Base-by-base conservation (phyloP, 129 eudicot species). In the Chrysanthemum makinoi region DNA sequence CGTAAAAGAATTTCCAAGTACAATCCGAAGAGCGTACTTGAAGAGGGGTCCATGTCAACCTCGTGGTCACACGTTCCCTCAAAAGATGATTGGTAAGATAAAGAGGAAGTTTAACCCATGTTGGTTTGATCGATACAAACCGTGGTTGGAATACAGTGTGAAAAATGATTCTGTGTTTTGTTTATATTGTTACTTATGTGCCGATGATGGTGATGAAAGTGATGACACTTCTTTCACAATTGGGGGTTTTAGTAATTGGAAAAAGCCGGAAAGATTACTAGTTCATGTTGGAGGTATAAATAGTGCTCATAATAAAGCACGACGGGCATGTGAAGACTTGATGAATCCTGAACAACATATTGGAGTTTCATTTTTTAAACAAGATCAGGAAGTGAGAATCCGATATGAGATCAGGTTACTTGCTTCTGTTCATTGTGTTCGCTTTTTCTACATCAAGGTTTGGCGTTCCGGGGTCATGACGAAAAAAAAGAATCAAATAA, bases 161-260 rank as follows among this genome's bases (percentile, higher is more conserved):
- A 19, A 19, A 3, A 13, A 19, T 6, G 69, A 65, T 65, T 54
- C 1, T n/a, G 53, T 30, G n/a, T 65, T 64, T 33, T 64, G 69
- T 33, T 64, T 64, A 5, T 64, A 35, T 39, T 64, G 69, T 16
- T 64, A 62, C 35, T 62, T 62, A 33, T 62, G 22, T 62, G 67
- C n/a, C 4, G 67, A 62, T 30, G 67, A 22, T 62, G 67, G 33
- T 9, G 46, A 62, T 0, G 67, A 14, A 33, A 33, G 48, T 30
- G 67, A 14, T 15, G 67, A 13, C 67, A 62, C 44, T 26, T 62
- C 47, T 35, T 64, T 64, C 20, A 43, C 17, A 43, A 15, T 0
- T 6, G 26, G 18, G 17, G 66, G 66, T 4, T 62, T 62, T 28
- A 62, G 14, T 5, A 62, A 62, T 13, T 63, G 68, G 68, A 63